Evolutionary conservation across 1,284 basidiomycete species (phyloP), one percentile per base, ranked within the genome.

Genomic region (Sporisorium sorghi): DNA sequence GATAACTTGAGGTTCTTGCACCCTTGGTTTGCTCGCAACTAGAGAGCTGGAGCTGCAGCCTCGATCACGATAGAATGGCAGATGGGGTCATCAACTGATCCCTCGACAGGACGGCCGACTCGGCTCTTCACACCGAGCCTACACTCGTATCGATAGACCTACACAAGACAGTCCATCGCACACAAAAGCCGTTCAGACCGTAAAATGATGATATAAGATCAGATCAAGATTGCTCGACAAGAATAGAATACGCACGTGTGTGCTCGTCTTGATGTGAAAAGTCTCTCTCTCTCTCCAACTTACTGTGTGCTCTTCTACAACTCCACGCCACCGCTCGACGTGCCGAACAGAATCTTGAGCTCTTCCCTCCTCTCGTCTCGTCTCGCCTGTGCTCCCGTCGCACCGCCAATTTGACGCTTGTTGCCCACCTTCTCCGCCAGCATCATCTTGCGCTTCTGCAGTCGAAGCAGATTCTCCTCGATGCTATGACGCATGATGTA

Each of bases 1-100:
- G 85, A 89, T 85, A 95, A 92, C 85, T 86, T 96, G 53, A 87
- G 89, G 14, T 97, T 88, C 85, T 88, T 97, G 77, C 87, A 97
- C 17, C 78, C 78, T n/a, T 83, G 81, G 81, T 80, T 75, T 30
- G 73, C 71, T 19, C 46, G 65, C 43, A 62, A 74, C 23, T 68
- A 64, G 39, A 48, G 19, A 9, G 39, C 14, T 14, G 44, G 5
- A 49, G 12, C 28, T 5, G 21, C 12, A 35, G 23, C 12, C 5
- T 21, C 5, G 21, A 33, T 28, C 15, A 37, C 28, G 35, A 35
- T 14, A n/a, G 15, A 17, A n/a, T n/a, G n/a, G n/a, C n/a, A n/a
- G n/a, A 40, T 15, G 17, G 10, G 24, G 15, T 37, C 54, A 21
- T 56, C 44, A 47, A 56, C 54, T 47, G 43, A 21, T 28, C 54